Evolutionary conservation across 2,329 filamentous ascomycete genomes (phyloP).

Genomic region (Fusarium aywerte): DNA sequence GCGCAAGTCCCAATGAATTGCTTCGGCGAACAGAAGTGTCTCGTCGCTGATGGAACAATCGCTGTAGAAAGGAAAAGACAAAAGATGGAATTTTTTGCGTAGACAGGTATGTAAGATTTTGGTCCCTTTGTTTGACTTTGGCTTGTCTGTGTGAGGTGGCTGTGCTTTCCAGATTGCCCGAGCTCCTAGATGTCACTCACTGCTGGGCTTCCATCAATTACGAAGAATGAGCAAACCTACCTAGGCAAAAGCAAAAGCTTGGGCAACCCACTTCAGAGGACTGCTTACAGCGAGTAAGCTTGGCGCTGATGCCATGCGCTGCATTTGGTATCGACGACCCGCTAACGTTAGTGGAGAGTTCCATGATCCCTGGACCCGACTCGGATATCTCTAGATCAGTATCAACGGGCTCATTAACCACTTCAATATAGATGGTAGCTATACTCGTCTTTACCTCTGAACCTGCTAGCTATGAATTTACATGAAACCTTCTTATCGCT

Average conservation of each 20-base stretch:
- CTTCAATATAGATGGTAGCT: background rate
- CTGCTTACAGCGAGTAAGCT: conserved; percentile 32
- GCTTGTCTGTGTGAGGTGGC: conserved; percentile 28
- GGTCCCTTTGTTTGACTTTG: conserved; percentile 11
- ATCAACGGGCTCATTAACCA: background rate
- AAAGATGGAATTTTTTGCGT: background rate
- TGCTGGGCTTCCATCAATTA: conserved; percentile 9
- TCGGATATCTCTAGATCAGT: background rate
- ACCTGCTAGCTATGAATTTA: background rate
- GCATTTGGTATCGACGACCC: conserved; percentile 31
- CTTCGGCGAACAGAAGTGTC: background rate
- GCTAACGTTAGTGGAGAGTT: background rate
- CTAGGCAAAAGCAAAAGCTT: conserved; percentile 6
- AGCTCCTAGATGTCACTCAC: conserved; percentile 22
- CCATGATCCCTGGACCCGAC: background rate
- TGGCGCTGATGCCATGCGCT: conserved; percentile 28
- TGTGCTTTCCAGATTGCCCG: conserved; percentile 23
- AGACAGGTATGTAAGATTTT: background rate
- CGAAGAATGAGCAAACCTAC: conserved; percentile 9
- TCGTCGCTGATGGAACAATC: background rate
- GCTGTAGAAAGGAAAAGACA: background rate
- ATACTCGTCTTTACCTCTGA: background rate
- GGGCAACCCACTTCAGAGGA: background rate
- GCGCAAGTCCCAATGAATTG: conserved; percentile 10
- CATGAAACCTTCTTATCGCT: too few relatives aligned